Evolutionary conservation across 169 alveolate species (phyloP).

Genomic region (Plasmodium fragile): DNA sequence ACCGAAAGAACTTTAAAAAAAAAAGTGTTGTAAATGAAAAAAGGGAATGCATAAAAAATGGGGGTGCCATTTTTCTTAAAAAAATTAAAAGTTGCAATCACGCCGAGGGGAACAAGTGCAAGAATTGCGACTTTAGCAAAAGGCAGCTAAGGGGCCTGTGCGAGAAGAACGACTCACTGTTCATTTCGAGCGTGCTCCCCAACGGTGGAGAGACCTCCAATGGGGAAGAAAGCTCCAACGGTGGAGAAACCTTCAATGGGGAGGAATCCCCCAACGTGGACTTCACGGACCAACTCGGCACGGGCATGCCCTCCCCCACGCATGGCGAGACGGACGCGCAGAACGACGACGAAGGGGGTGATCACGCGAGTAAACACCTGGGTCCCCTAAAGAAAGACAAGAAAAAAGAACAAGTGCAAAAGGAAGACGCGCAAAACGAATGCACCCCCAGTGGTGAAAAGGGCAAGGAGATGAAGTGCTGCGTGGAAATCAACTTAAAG

Average conservation of each 20-base stretch:
- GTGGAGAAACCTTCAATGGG: background rate
- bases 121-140: background rate
- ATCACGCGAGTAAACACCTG: background rate
- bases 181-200: background rate
- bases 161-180: background rate
- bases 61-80: background rate
- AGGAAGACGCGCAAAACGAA: background rate
- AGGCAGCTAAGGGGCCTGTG: background rate
- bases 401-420: background rate
- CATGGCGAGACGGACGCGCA: background rate
- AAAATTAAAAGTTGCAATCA: background rate
- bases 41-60: background rate
- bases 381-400: background rate
- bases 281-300: background rate
- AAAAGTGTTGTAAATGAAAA: background rate
- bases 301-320: background rate
- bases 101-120: background rate
- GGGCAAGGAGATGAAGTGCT: conserved; percentile 2
- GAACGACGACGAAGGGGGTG: background rate
- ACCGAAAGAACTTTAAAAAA: background rate
- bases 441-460: background rate
- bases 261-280: background rate
- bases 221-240: background rate
- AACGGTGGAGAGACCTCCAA: background rate
- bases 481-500: conserved; percentile 18